Evolutionary conservation across 805 yeast genomes (phyloP).

Genomic region (Myxozyma melibiosi): DNA sequence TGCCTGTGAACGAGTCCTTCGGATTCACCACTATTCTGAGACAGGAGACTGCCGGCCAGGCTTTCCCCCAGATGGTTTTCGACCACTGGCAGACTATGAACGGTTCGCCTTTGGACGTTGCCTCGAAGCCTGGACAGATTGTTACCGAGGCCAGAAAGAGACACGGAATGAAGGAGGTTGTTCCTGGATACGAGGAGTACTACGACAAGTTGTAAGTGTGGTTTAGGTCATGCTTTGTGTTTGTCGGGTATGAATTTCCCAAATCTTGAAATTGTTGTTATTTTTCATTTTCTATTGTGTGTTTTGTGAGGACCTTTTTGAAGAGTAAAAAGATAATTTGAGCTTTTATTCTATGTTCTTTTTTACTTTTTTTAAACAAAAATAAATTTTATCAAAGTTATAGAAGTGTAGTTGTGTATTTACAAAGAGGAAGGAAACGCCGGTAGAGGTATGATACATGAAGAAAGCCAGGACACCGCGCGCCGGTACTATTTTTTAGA

Average conservation of each 20-base stretch:
- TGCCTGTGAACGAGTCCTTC: constrained; percentile 99
- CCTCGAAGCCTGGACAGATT: constrained; percentile 68
- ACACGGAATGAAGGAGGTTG: constrained; percentile 94
- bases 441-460: neutral
- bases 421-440: too few relatives aligned
- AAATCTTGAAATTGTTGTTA: neutral
- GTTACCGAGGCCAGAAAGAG: constrained; percentile 80
- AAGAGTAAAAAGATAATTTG: too few relatives aligned
- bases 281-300: neutral
- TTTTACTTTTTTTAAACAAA: constrained; percentile 1
- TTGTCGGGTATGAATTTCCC: too few relatives aligned
- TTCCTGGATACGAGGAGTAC: constrained; percentile 99
- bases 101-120: constrained; percentile 92
- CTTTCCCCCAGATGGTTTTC: constrained; percentile 99
- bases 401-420: too few relatives aligned
- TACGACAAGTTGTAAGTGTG: constrained; percentile 56
- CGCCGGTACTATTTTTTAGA: neutral
- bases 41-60: constrained; percentile 99
- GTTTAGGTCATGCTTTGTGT: neutral
- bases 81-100: constrained; percentile 94
- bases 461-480: too few relatives aligned
- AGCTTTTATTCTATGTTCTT: constrained; percentile 1
- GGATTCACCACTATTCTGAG: constrained; percentile 99
- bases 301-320: neutral
- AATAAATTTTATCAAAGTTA: too few relatives aligned